Base-by-base conservation (phyloP, 2,329 filamentous ascomycete genomes). In the Piedraia hortae region DNA sequence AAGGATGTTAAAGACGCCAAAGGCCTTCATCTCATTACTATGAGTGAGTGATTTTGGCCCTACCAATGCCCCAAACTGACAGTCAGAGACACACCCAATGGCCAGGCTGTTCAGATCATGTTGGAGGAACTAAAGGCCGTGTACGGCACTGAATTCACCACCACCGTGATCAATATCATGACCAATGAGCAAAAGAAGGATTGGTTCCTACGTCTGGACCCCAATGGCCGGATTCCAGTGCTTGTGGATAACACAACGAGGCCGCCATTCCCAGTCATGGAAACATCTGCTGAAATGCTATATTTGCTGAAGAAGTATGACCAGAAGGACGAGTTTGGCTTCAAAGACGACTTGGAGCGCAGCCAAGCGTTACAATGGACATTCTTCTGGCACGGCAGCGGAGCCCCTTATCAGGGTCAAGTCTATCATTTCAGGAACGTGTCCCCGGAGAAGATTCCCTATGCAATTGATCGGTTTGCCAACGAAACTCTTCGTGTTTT, bases 171-270 rank as follows among this genome's bases (percentile, higher is more conserved):
- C 31, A 42, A 57, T 34, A 54, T 57, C 32, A 40, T 35, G 21
- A 57, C 51, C 27, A 58, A 58, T 30, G 54, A 52, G 29, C 54
- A 60, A 32, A 60, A 60, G 43, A 53, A 57, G 22, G 26, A 39
- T 31, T 34, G 51, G 48, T 35, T 24, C 16, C 16, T 29, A 14
- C 15, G 14, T 18, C 18, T 26, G 5, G 24, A 28, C 19, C 36
- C 32, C 16, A 38, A 34, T 31, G 43, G 45, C 12, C 46, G 52
- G 21, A 59, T 58, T 28, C 54, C 54, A 1, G 39, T 53, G 15
- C 31, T 58, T n/a, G 32, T 58, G 23, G 54, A 59, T 38, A 54
- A 58, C 34, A 49, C 39, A 12, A 39, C 50, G 28, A 41, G 32
- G 5, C 50, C 52, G 3, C 56, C 54, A 2, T 57, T 58, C 36